phyloP scores from a whole-genome alignment of 1,284 basidiomycete species.

The Moesziomyces aphidis region DNA sequence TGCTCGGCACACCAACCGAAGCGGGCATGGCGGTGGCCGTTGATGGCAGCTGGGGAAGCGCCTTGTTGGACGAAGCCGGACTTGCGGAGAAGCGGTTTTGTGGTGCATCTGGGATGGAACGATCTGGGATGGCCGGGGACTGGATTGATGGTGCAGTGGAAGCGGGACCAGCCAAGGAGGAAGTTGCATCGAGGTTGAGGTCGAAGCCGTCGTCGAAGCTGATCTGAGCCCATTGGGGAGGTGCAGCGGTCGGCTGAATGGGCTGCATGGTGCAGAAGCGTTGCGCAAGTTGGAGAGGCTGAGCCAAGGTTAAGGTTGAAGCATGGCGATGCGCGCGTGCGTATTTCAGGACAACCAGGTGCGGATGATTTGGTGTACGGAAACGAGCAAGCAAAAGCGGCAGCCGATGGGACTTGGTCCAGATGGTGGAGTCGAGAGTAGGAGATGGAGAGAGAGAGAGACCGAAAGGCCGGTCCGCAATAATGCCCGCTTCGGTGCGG shows the following conservation, averaged over 20 bases:
- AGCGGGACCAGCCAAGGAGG: slow-evolving; percentile 1
- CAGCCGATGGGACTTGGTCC: no score
- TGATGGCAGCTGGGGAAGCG: slow-evolving; percentile 24
- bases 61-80: slow-evolving; percentile 29
- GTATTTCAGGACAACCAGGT: no score
- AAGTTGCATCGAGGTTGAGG: slow-evolving; percentile 30
- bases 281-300: no score
- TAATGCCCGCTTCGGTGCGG: no score
- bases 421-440: background rate
- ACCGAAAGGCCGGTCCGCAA: no score
- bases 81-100: slow-evolving; percentile 18
- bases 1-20: slow-evolving; percentile 17
- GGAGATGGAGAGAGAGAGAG: background rate
- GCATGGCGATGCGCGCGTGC: background rate
- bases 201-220: slow-evolving; percentile 47
- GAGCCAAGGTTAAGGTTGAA: background rate
- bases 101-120: slow-evolving; percentile 7
- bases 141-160: background rate
- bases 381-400: no score
- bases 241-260: background rate
- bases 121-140: slow-evolving; percentile 1
- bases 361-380: no score
- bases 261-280: background rate
- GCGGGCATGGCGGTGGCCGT: slow-evolving; percentile 3
- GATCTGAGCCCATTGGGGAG: slow-evolving; percentile 29